Evolutionary conservation across 352 stramenopile genomes (phyloP).

Genomic region (Pythium coloratum): DNA sequence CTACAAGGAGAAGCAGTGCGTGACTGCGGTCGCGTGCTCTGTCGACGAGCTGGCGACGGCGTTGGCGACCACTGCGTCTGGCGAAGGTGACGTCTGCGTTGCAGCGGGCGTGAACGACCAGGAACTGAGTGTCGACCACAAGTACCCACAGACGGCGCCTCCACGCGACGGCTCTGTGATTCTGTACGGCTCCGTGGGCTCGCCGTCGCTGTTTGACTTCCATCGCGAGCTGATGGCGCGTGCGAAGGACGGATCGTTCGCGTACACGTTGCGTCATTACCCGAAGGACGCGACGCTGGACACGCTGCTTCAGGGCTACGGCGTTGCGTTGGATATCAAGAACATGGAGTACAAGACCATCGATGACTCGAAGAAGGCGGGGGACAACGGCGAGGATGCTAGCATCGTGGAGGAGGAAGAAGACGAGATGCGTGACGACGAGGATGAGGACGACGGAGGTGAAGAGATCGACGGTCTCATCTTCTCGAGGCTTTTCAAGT

Average conservation of each 20-base stretch:
- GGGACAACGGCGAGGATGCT: conserved; percentile 27
- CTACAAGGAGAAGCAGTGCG: conserved; percentile 64
- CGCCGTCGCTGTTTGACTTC: conserved; percentile 65
- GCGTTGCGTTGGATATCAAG: conserved; percentile 93
- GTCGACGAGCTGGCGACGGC: conserved; percentile 32
- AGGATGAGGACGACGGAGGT: conserved; percentile 40
- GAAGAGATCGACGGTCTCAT: conserved; percentile 72
- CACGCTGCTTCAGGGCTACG: conserved; percentile 91
- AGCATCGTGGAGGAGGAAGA: conserved; percentile 34
- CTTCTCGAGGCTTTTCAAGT: conserved; percentile 55
- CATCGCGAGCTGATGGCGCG: conserved; percentile 60
- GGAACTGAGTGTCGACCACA: conserved; percentile 69
- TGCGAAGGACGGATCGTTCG: conserved; percentile 53
- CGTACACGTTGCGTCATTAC: conserved; percentile 87
- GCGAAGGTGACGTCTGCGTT: conserved; percentile 41
- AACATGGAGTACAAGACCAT: conserved; percentile 98
- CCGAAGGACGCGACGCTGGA: conserved; percentile 60
- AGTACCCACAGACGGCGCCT: conserved; percentile 48
- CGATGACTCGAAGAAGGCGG: conserved; percentile 83
- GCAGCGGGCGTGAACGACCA: conserved; percentile 69
- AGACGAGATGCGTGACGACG: conserved; percentile 31
- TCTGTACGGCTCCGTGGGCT: conserved; percentile 84
- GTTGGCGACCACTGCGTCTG: conserved; percentile 24
- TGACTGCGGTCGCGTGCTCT: conserved; percentile 66
- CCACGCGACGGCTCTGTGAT: conserved; percentile 51